phyloP scores from a whole-genome alignment of 352 stramenopile genomes.

The Pythium vanterpoolii region DNA sequence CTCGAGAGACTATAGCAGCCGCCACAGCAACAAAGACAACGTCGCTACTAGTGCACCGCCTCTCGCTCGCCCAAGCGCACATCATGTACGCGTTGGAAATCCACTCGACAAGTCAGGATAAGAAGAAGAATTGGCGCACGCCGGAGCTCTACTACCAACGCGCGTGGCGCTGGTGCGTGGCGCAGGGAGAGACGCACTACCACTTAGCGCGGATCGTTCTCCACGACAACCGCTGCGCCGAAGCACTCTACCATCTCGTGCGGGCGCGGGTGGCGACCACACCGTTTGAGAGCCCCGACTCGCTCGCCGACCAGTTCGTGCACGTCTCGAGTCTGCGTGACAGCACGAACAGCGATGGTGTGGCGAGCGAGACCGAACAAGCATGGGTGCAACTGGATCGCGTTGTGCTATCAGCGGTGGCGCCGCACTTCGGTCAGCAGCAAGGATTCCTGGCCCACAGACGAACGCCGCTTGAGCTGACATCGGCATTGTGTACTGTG shows the following conservation, averaged over 20 bases:
- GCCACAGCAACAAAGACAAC: neutral
- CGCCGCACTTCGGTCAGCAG: constrained; percentile 14
- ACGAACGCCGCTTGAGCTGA: constrained; percentile 7
- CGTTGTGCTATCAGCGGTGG: constrained; percentile 8
- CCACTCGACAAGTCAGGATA: constrained; percentile 5
- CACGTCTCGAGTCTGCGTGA: constrained; percentile 6
- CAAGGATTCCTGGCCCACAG: constrained; percentile 21
- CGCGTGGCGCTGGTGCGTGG: constrained; percentile 13
- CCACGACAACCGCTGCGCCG: constrained; percentile 12
- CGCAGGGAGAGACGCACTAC: constrained; percentile 18
- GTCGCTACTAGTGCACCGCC: constrained; percentile 17
- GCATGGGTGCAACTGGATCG: constrained; percentile 13
- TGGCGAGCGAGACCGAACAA: neutral
- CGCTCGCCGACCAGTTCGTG: constrained; percentile 17
- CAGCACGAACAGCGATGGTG: neutral
- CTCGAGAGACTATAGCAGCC: neutral
- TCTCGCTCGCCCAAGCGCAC: constrained; percentile 20
- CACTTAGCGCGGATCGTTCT: constrained; percentile 25
- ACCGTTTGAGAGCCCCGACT: constrained; percentile 10
- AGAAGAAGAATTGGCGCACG: constrained; percentile 22
- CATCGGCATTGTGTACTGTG: constrained; percentile 6
- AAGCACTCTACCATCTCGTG: constrained; percentile 26
- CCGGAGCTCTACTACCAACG: constrained; percentile 23
- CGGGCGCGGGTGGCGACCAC: neutral
- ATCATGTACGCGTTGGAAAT: constrained; percentile 23